A percentile compares a stretch with the other conserved stretches of the same genome.
These are phyloP conservation scores for Globisporangium yorkense DNA, from an alignment of 352 stramenopile genomes.

Conservation along the genomic window DNA sequence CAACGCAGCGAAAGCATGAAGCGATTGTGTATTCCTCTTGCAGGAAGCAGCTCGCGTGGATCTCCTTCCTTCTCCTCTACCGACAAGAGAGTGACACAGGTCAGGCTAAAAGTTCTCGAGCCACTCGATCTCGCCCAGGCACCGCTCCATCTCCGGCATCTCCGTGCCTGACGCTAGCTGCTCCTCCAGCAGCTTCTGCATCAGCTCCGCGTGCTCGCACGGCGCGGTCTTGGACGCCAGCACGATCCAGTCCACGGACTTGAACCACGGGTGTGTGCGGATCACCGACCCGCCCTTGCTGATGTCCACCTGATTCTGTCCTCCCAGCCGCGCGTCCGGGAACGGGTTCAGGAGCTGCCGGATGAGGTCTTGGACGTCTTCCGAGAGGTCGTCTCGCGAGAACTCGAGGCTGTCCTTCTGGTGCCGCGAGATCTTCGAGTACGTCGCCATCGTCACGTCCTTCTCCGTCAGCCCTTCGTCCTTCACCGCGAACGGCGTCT, in stretches of 20 bases:
- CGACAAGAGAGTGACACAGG: background rate
- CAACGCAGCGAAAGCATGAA: background rate
- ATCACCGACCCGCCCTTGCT: constrained; percentile 72
- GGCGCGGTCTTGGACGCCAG: constrained; percentile 64
- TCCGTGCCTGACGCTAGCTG: constrained; percentile 32
- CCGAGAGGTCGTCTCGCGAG: constrained; percentile 39
- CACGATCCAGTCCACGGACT: constrained; percentile 66
- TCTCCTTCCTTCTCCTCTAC: background rate
- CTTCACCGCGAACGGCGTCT: constrained; percentile 80
- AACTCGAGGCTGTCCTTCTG: constrained; percentile 60
- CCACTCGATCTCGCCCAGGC: constrained; percentile 60
- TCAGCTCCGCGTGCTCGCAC: constrained; percentile 35
- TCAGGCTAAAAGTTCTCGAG: constrained; percentile 64
- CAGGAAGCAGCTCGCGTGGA: background rate
- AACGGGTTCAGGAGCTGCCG: constrained; percentile 68
- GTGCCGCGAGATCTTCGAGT: constrained; percentile 82
- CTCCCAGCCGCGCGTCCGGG: constrained; percentile 55
- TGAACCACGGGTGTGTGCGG: constrained; percentile 78
- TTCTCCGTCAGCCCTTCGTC: constrained; percentile 69
- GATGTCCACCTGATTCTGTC: constrained; percentile 74
- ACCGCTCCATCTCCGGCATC: constrained; percentile 59
- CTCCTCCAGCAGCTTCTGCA: constrained; percentile 57
- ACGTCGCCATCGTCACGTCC: constrained; percentile 79
- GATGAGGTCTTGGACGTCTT: constrained; percentile 51
- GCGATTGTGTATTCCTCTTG: background rate